These are phyloP conservation scores for Didymella arachidicola DNA, from an alignment of 2,329 filamentous ascomycete species.

Conservation along the genomic window DNA sequence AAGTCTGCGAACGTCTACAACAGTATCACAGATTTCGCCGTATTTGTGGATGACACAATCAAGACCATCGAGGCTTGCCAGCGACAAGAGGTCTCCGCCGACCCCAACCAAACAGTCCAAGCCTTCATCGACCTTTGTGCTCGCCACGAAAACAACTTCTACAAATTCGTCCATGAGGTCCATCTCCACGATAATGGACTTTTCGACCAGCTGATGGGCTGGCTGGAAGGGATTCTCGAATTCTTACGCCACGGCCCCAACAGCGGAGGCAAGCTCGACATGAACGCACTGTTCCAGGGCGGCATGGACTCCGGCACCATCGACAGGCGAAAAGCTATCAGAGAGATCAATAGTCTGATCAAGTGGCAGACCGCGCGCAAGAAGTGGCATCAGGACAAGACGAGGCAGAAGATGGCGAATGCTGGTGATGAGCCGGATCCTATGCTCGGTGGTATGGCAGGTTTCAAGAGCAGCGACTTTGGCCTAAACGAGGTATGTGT, in stretches of 20 bases:
- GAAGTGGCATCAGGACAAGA: slow-evolving; percentile 98
- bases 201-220: slow-evolving; percentile 94
- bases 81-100: slow-evolving; percentile 83
- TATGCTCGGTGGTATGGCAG: slow-evolving; percentile 50
- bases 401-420: slow-evolving; percentile 97
- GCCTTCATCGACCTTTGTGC: slow-evolving; percentile 97
- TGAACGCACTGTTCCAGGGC: slow-evolving; percentile 91
- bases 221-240: slow-evolving; percentile 94
- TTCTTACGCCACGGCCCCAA: slow-evolving; percentile 85
- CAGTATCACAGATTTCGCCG: slow-evolving; percentile 94
- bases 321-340: slow-evolving; percentile 74
- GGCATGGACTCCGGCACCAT: slow-evolving; percentile 72
- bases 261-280: slow-evolving; percentile 83
- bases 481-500: slow-evolving; percentile 75
- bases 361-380: slow-evolving; percentile 94
- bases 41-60: slow-evolving; percentile 93
- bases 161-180: slow-evolving; percentile 98
- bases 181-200: slow-evolving; percentile 96
- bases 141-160: slow-evolving; percentile 94
- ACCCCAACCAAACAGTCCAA: slow-evolving; percentile 98
- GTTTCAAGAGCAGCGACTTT: slow-evolving; percentile 85
- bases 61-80: slow-evolving; percentile 74
- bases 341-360: slow-evolving; percentile 85
- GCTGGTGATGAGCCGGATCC: slow-evolving; percentile 62
- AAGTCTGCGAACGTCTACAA: slow-evolving; percentile 98